Evolutionary conservation across 441 rosid genomes (phyloP).

Genomic region (Mallotus japonicus): DNA sequence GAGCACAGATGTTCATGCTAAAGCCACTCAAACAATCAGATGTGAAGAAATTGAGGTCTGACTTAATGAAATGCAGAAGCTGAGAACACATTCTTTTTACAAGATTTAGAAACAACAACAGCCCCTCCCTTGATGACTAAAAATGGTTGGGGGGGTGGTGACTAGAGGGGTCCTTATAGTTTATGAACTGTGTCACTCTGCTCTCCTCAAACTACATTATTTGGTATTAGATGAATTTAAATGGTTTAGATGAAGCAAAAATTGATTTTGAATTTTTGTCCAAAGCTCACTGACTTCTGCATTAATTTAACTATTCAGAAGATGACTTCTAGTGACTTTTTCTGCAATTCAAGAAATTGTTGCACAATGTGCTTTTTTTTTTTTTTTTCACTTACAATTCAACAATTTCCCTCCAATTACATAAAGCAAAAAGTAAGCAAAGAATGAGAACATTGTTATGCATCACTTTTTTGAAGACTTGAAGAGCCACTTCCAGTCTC

Average conservation of each 20-base stretch:
- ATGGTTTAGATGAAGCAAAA: neutral
- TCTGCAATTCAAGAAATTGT: neutral
- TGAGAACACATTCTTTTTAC: neutral
- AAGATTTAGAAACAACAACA: neutral
- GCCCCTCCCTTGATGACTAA: neutral
- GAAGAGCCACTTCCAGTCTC: too few relatives aligned
- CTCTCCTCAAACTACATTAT: neutral
- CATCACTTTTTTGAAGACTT: too few relatives aligned
- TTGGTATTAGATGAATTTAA: slow-evolving; percentile 3
- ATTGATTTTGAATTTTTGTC: neutral
- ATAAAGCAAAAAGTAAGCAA: too few relatives aligned
- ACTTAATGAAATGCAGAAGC: slow-evolving; percentile 43
- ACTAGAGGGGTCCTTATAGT: neutral
- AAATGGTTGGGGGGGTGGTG: too few relatives aligned
- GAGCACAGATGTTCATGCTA: slow-evolving; percentile 86
- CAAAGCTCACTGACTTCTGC: neutral
- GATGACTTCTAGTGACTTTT: neutral
- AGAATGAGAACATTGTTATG: too few relatives aligned
- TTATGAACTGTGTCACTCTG: neutral
- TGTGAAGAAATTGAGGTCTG: slow-evolving; percentile 51
- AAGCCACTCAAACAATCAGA: slow-evolving; percentile 84
- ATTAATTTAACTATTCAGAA: neutral
- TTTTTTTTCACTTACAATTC: too few relatives aligned
- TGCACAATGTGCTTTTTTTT: neutral
- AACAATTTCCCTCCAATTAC: too few relatives aligned